Evolutionary conservation across 805 yeast genomes (phyloP), one percentile per base, ranked within the genome.

Genomic region (Sugiyamaella smithiae): DNA sequence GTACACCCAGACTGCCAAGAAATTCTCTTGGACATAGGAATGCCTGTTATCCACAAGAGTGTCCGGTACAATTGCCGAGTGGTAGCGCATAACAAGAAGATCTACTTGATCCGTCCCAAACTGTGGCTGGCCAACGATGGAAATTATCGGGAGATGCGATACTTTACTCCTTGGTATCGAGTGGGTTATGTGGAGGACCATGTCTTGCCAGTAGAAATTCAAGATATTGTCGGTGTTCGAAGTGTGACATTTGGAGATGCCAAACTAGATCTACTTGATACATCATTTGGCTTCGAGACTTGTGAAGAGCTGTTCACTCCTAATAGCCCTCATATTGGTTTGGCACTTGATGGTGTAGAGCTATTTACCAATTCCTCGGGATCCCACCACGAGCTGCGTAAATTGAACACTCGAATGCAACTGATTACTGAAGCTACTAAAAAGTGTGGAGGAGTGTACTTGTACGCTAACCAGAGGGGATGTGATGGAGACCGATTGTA

Each of bases 281-380:
- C 98, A 0, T 82, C 85, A 38, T 75, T 93, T 48, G 99, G 99
- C n/a, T 88, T 91, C 40, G 99, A 93, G 67, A 95, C 99, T 0
- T 93, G 99, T 67, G 99, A 93, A 66, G 99, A 93, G 67, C 73
- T 93, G 49, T 93, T 93, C 67, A 93, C 99, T 0, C 99, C 99
- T 1, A 84, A 88, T 56, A 82, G 96, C 2, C 99, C 99, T 2
- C 97, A 91, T 66, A 86, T 93, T 48, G 80, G 81, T 16, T 82
- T 91, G 88, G 79, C 96, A 0, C 71, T 93, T 28, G 97, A 89
- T 66, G 99, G 99, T 37, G 96, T 91, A n/a, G 99, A 93, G 67
- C 90, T 93, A 60, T 76, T 93, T 63, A 89, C 97, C 37, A 93
- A 93, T 64, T 88, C 97, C 0, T 84, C 95, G 4, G 99, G 99